Evolutionary conservation across 768 basidiomycete genomes (phyloP).

Genomic region (Agaricus sinodeliciosus): DNA sequence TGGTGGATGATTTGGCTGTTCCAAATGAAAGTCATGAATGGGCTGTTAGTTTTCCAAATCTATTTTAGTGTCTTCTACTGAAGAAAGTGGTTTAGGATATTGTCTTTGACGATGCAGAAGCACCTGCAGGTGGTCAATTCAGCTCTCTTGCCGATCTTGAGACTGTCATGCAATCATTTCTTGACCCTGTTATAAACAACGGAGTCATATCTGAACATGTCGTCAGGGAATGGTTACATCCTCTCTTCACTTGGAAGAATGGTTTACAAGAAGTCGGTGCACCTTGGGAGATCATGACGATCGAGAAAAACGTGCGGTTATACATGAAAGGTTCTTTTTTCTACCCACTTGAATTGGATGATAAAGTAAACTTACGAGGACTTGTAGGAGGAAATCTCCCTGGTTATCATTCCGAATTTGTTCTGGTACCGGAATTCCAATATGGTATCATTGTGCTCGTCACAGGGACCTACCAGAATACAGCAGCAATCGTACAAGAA

Average conservation of each 20-base stretch:
- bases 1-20: constrained; percentile 30
- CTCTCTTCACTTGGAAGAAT: constrained; percentile 30
- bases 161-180: constrained; percentile 34
- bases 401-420: constrained; percentile 34
- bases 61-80: not conserved
- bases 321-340: constrained; percentile 25
- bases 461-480: constrained; percentile 29
- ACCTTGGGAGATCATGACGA: constrained; percentile 35
- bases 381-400: constrained; percentile 30
- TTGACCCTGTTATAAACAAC: constrained; percentile 31
- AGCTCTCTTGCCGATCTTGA: constrained; percentile 41
- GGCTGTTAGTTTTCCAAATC: constrained; percentile 21
- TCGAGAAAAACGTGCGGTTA: constrained; percentile 21
- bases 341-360: not conserved
- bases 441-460: constrained; percentile 35
- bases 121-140: constrained; percentile 45
- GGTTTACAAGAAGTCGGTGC: constrained; percentile 31
- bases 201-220: constrained; percentile 26
- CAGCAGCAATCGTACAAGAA: constrained; percentile 24
- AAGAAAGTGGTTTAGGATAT: constrained; percentile 23
- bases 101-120: constrained; percentile 30
- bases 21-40: constrained; percentile 26
- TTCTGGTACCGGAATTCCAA: constrained; percentile 30
- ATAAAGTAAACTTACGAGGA: not conserved
- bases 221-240: constrained; percentile 37